Base-by-base conservation (phyloP, 768 basidiomycete genomes). In the Tulasnella calospora region DNA sequence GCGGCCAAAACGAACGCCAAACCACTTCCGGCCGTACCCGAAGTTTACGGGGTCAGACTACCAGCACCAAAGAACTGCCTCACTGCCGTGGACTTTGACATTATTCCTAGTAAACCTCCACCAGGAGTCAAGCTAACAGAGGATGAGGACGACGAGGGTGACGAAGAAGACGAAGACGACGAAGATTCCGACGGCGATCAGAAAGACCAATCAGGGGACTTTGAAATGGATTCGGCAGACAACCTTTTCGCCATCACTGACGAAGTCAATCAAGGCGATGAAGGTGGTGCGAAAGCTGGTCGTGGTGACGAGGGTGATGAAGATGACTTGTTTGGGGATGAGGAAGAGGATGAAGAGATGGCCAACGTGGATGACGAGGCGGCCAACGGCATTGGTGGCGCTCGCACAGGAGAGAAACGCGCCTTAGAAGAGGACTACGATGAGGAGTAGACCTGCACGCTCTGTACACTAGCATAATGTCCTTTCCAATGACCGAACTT, bases 31-130 rank as follows among this genome's bases (percentile, higher is more conserved):
- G 84, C 92, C 1, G 93, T 95, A n/a, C 92, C 92, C 8, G 94
- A 95, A 84, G 91, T 94, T 3, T 95, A 94, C 84, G 94, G 94
- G 46, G 90, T 95, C 73, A 90, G 94, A 27, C 85, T 95, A n/a
- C 94, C 94, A 1, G 88, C 88, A 17, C 23, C 74, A 6, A 82
- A 82, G 47, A 92, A 95, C 15, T 91, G 92, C 78, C 88, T 95
- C 70, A 92, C 92, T 21, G 86, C 91, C 30, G 89, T 95, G 80
- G 92, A 95, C 87, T 95, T 95, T 85, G 92, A 95, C 82, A 88
- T 95, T 79, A 87, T 95, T 6, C 93, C 94, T 15, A 94, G 93
- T 84, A 91, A 91, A 83, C 92, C 94, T 71, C 93, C 94, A 3
- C 92, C 93, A 13, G 91, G 88, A 30, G 89, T 91, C 75, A 91